Evolutionary conservation across 164 flowering plant species (phyloP).

Genomic region (Akebia trifoliata): DNA sequence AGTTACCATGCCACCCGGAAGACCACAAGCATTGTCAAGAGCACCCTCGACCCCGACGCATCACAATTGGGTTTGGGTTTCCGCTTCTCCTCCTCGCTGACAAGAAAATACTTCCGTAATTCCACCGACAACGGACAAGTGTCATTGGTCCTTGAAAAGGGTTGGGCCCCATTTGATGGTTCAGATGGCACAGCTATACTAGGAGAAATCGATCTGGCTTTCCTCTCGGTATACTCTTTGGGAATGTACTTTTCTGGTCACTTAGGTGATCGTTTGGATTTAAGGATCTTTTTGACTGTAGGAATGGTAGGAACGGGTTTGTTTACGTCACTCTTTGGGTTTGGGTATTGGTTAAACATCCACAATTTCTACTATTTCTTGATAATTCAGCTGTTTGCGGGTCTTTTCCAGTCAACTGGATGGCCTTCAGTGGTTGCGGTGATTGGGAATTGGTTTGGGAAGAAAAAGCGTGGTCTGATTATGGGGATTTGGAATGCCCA

Average conservation of each 20-base stretch:
- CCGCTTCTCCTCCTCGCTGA: constrained; percentile 26
- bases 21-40: constrained; percentile 81
- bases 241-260: constrained; percentile 93
- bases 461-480: constrained; percentile 79
- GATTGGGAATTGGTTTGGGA: constrained; percentile 93
- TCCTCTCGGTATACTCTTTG: constrained; percentile 58
- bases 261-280: constrained; percentile 70
- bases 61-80: constrained; percentile 20
- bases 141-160: constrained; percentile 27
- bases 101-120: constrained; percentile 16
- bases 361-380: constrained; percentile 69
- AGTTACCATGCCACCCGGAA: constrained; percentile 79
- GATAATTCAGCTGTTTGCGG: constrained; percentile 73
- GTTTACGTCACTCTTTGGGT: constrained; percentile 69
- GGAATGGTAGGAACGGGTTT: constrained; percentile 94
- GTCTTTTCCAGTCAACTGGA: constrained; percentile 86
- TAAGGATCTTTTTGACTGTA: constrained; percentile 61
- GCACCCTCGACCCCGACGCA: constrained; percentile 72
- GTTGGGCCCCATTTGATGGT: constrained; percentile 91
- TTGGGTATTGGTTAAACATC: constrained; percentile 75
- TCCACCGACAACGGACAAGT: constrained; percentile 7
- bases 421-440: constrained; percentile 99
- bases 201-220: constrained; percentile 81
- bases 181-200: constrained; percentile 67
- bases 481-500: constrained; percentile 99